These are phyloP conservation scores for Verticillium alfalfae DNA, from an alignment of 2,329 filamentous ascomycete species.

Conservation along the genomic window DNA sequence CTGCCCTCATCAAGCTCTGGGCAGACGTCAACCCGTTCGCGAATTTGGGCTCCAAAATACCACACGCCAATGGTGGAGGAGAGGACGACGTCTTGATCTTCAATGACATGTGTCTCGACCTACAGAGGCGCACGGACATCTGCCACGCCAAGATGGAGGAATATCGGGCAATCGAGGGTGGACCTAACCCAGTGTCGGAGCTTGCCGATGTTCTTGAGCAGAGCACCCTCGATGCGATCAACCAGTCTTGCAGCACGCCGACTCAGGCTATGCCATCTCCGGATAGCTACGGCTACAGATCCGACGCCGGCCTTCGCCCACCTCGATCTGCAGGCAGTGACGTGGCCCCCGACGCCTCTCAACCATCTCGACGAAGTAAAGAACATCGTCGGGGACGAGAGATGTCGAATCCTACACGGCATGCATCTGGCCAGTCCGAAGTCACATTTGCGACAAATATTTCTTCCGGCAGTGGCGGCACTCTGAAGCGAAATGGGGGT, in stretches of 20 bases:
- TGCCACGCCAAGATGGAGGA: conserved; percentile 46
- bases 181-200: conserved; percentile 24
- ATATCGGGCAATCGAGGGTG: conserved; percentile 30
- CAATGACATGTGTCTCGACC: conserved; percentile 40
- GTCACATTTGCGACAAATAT: conserved; percentile 5
- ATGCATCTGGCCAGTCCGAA: conserved; percentile 15
- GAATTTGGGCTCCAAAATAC: conserved; percentile 9
- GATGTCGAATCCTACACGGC: conserved; percentile 4
- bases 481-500: conserved; percentile 28
- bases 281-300: neutral
- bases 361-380: conserved; percentile 6
- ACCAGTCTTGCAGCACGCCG: conserved; percentile 26
- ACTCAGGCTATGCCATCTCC: conserved; percentile 2
- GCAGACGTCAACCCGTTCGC: conserved; percentile 45
- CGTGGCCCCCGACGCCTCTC: conserved; percentile 5
- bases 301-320: conserved; percentile 3
- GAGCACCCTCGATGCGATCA: conserved; percentile 27
- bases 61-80: neutral
- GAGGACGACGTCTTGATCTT: conserved; percentile 51
- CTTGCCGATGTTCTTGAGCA: conserved; percentile 45
- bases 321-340: conserved; percentile 16
- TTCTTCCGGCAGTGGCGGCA: conserved; percentile 19
- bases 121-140: conserved; percentile 45
- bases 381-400: conserved; percentile 11
- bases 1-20: conserved; percentile 78